Percentiles rank a stretch among this genome's conserved stretches.
Conservation (phyloP, 805 yeast genomes). For the Candida morakotiae region DNA sequence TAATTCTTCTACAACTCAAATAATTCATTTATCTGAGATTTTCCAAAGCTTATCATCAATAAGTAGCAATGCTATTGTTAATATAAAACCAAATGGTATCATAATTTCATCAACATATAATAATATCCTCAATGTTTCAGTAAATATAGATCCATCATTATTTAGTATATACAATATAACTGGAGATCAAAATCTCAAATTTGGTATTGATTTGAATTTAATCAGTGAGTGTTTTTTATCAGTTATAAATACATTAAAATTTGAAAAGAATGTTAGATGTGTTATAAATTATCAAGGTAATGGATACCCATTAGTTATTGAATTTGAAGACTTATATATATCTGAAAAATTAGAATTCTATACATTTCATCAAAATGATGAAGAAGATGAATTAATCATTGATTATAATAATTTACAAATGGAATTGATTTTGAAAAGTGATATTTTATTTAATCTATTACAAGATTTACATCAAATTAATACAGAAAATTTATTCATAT, state of each 20-base stretch:
- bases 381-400: constrained; percentile 16
- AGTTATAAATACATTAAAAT: constrained; percentile 17
- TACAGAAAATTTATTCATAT: constrained; percentile 31
- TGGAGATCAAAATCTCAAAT: constrained; percentile 11
- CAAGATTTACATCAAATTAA: constrained; percentile 33
- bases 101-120: constrained; percentile 32
- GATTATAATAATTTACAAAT: constrained; percentile 27
- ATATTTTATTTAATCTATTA: constrained; percentile 30
- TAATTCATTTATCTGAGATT: constrained; percentile 35
- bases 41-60: constrained; percentile 29
- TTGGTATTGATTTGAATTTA: constrained; percentile 35
- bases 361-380: constrained; percentile 33
- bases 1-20: constrained; percentile 34
- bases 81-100: constrained; percentile 29
- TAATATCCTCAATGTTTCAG: constrained; percentile 32
- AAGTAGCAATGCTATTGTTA: constrained; percentile 30
- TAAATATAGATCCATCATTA: constrained; percentile 33
- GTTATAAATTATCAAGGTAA: constrained; percentile 34
- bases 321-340: constrained; percentile 37
- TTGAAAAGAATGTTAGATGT: constrained; percentile 25
- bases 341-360: constrained; percentile 39
- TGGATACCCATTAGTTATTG: constrained; percentile 37
- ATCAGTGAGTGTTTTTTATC: constrained; percentile 33
- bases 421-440: constrained; percentile 37
- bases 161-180: constrained; percentile 26